Base-by-base conservation (phyloP, 176 grass and related monocot species). In the Bothriochloa decipiens region DNA sequence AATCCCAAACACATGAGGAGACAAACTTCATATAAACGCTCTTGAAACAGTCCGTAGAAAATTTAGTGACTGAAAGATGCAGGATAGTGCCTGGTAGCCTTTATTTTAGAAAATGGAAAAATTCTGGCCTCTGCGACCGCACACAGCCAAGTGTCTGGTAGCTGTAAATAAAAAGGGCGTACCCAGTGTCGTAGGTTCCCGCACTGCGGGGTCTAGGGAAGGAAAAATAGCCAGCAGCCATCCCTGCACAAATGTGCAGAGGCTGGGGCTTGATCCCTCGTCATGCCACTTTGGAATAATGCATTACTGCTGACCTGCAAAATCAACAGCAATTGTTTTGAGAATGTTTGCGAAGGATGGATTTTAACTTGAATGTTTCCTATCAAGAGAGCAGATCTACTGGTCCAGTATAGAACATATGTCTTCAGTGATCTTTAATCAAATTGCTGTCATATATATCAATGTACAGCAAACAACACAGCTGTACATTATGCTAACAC, bases 241-340 rank as follows among this genome's bases (percentile, higher is more conserved):
- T n/a, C n/a, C n/a, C n/a, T n/a, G n/a, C n/a, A n/a, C n/a, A n/a
- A n/a, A n/a, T n/a, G n/a, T n/a, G n/a, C n/a, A n/a, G n/a, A n/a
- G n/a, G n/a, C n/a, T n/a, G n/a, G n/a, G n/a, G n/a, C n/a, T n/a
- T n/a, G n/a, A n/a, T n/a, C n/a, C n/a, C n/a, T 47, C 16, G 10
- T 49, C 41, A 11, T 8, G 8, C 57, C 42, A 46, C 77, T 33
- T 32, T n/a, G 26, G 66, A 66, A 32, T 40, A 62, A 62, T 25
- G 55, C 32, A 27, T 77, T 42, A 8, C 62, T 9, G 10, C 10
- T 33, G 27, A 33, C 62, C 41, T 80, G 61, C 61, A 35, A 80
- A 67, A 80, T 61, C 77, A 80, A 32, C 9, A 66, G 27, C 32
- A 79, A 33, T 12, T 65, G 39, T 47, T 79, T 58, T 77, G 32